phyloP scores from a whole-genome alignment of 805 yeast species.

The Monosporozyma solicola region DNA sequence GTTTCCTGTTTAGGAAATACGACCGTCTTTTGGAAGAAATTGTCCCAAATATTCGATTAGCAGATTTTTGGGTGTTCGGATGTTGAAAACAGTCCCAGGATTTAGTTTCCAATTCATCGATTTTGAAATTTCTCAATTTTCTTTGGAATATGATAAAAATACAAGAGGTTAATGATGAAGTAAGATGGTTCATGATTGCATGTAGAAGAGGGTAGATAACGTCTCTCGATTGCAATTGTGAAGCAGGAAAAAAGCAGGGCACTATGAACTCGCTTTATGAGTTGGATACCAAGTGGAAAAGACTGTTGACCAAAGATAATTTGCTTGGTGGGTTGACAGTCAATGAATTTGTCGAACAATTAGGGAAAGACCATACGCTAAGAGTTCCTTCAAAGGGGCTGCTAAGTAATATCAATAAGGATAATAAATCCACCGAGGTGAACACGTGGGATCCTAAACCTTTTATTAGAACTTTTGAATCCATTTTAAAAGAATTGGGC shows the following conservation, averaged over 20 bases:
- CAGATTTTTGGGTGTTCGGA: neutral
- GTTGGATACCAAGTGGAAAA: conserved; percentile 53
- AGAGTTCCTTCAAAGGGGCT: conserved; percentile 7
- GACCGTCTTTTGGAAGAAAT: neutral
- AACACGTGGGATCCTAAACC: conserved; percentile 69
- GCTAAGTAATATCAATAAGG: neutral
- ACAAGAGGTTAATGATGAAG: neutral
- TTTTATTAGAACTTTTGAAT: conserved; percentile 85
- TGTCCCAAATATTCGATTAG: neutral
- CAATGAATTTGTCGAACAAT: conserved; percentile 69
- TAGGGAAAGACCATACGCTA: conserved; percentile 52
- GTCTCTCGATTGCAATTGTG: neutral
- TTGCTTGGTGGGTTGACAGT: conserved; percentile 64
- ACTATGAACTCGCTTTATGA: conserved; percentile 41
- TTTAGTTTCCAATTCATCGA: too few relatives aligned
- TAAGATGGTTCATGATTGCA: neutral
- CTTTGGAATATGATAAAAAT: neutral
- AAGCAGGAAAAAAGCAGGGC: neutral
- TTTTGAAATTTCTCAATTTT: neutral
- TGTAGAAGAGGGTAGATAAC: too few relatives aligned
- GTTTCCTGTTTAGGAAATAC: neutral
- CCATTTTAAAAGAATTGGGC: conserved; percentile 65
- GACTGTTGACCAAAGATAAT: conserved; percentile 48
- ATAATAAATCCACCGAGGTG: neutral
- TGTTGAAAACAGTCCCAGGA: neutral